These are phyloP conservation scores for Metschnikowia hibisci DNA, from an alignment of 805 yeast species.

Conservation along the genomic window DNA sequence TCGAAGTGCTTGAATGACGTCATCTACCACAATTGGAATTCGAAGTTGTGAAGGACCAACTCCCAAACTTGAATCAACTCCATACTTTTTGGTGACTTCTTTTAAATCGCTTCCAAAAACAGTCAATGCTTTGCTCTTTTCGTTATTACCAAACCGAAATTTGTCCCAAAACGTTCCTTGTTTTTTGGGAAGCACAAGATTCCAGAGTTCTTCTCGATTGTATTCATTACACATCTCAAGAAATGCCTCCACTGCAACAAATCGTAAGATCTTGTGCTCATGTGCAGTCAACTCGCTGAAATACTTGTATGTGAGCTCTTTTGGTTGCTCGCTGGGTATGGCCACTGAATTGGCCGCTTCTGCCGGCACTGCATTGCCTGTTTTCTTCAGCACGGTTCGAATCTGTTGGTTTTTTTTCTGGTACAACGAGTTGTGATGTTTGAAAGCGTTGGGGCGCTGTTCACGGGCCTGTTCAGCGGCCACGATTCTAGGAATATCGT, in stretches of 20 bases:
- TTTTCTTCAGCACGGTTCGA: conserved; percentile 14
- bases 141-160: conserved; percentile 34
- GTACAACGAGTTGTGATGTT: conserved; percentile 59
- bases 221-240: conserved; percentile 27
- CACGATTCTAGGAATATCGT: conserved; percentile 94
- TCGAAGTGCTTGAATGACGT: conserved; percentile 73
- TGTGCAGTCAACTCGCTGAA: conserved; percentile 59
- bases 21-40: conserved; percentile 86
- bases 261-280: conserved; percentile 58
- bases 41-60: conserved; percentile 75
- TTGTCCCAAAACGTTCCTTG: conserved; percentile 52
- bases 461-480: conserved; percentile 96
- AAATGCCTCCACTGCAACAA: conserved; percentile 54
- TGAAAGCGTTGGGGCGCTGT: conserved; percentile 86
- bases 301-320: conserved; percentile 32
- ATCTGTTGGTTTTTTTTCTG: conserved; percentile 29
- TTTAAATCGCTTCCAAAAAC: conserved; percentile 82
- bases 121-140: conserved; percentile 24
- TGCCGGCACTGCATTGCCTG: conserved; percentile 8
- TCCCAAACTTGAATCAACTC: conserved; percentile 81
- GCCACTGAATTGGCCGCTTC: conserved; percentile 9
- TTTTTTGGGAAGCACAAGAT: conserved; percentile 42
- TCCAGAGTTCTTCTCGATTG: conserved; percentile 34
- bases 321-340: neutral
- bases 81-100: conserved; percentile 62